Percentiles rank a stretch among this genome's conserved stretches.
phyloP scores from a whole-genome alignment of 805 yeast genomes.

The Isabelozyma gotoi region DNA sequence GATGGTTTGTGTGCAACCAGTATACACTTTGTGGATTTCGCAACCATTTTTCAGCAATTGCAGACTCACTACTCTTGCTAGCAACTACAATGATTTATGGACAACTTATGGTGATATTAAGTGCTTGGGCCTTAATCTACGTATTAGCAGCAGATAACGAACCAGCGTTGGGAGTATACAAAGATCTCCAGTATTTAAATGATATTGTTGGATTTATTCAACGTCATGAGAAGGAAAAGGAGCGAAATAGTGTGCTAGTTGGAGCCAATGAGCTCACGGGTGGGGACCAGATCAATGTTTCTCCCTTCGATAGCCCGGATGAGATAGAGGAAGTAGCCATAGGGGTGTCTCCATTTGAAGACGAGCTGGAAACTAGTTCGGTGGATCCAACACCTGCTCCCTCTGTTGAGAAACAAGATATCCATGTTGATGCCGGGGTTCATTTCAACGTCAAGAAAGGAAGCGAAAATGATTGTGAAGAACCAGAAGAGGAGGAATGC shows the following conservation, averaged over 20 bases:
- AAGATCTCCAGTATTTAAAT: background rate
- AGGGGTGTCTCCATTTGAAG: background rate
- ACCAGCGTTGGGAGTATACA: background rate
- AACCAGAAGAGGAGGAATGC: conserved; percentile 6
- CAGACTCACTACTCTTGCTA: background rate
- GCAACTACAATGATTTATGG: background rate
- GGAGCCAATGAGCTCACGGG: background rate
- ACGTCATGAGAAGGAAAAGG: background rate
- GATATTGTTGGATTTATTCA: background rate
- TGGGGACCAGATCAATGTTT: background rate
- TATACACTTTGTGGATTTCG: background rate
- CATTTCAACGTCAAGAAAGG: conserved; percentile 11
- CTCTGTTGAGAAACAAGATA: background rate
- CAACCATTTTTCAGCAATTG: background rate
- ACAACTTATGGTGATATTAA: background rate
- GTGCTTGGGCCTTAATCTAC: background rate
- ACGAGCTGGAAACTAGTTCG: background rate
- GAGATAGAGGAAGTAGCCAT: background rate
- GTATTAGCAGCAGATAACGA: background rate
- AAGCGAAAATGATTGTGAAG: conserved; percentile 5
- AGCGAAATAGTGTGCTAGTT: background rate
- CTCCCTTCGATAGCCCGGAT: background rate
- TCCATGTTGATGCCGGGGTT: conserved; percentile 16
- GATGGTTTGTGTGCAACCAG: too few relatives aligned
- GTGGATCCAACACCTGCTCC: background rate